These are phyloP conservation scores for Prototheca wickerhamii DNA, from an alignment of 163 green algal genomes.

Conservation along the genomic window DNA sequence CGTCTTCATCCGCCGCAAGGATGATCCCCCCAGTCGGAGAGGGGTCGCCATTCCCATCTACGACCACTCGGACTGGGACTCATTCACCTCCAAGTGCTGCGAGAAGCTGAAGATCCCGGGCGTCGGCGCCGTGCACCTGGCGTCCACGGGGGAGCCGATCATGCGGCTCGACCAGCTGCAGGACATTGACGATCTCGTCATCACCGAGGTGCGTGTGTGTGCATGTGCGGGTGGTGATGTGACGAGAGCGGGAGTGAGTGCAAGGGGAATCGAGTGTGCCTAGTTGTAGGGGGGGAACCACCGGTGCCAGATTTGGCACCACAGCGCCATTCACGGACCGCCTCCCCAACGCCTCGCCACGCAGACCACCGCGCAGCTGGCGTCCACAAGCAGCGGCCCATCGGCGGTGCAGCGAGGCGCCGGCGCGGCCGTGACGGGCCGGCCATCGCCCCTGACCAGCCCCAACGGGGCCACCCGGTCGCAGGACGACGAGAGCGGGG, in stretches of 20 bases:
- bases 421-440: neutral
- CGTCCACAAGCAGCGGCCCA: too few species aligned
- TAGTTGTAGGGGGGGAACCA: neutral
- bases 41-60: conserved; percentile 81
- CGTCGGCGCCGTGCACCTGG: conserved; percentile 62
- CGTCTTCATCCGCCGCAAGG: conserved; percentile 76
- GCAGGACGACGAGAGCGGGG: neutral
- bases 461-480: neutral
- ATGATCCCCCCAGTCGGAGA: conserved; percentile 50
- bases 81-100: conserved; percentile 61
- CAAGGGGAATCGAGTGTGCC: neutral
- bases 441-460: neutral
- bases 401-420: too few species aligned
- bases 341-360: too few species aligned
- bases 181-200: conserved; percentile 85
- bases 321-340: too few species aligned
- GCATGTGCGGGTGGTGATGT: neutral
- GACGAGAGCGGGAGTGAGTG: neutral
- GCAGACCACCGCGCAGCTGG: too few species aligned
- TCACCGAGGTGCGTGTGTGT: conserved; percentile 53
- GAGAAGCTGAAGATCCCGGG: conserved; percentile 65
- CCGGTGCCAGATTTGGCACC: too few species aligned
- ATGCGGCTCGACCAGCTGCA: conserved; percentile 71
- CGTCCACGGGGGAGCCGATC: conserved; percentile 68
- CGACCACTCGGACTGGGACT: conserved; percentile 63